Base-by-base conservation (phyloP, 2,329 filamentous ascomycete species). In the Capronia americana region DNA sequence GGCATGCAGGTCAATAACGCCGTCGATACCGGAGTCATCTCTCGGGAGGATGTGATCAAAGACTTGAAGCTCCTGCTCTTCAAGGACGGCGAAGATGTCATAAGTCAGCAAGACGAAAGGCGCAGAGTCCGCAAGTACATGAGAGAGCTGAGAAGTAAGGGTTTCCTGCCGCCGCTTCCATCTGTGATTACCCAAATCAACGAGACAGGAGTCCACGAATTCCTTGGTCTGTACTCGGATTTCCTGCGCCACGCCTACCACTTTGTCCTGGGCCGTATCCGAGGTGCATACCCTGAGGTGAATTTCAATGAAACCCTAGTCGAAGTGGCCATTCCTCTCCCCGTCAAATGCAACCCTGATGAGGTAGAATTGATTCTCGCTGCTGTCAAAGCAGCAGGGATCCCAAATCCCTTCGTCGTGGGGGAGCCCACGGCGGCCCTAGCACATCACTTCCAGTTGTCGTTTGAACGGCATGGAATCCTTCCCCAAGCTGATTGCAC, bases 391-490 rank as follows among this genome's bases (percentile, higher is more conserved):
- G 23, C 12, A 14, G 64, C 64, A 6, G 64, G 64, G 0, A 57
- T 66, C 10, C 64, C 64, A 8, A 66, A 66, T 5, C 54, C 59
- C 8, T 63, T 58, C 38, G 23, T 53, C 28, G 59, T 57, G 12
- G 54, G 38, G 1, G 64, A 66, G 32, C 58, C 59, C 11, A 54
- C 64, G 6, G 54, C 64, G 7, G 64, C 64, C 4, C 24, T 63
- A 10, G 48, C 48, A 4, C 30, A 54, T 41, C 59, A 66, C 14
- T 30, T 57, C 34, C 46, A 51, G 11, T 51, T 11, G n/a, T 51
- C 46, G 8, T 51, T 20, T 20, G 46, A 51, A 51, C 6, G 20
- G 46, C 1, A 11, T 23, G 46, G 24, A 4, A 23, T 24, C n/a
- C 20, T 51, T 5, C 46, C 34, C 3, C 12, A 51, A 5, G 46